phyloP scores from a whole-genome alignment of 2,329 filamentous ascomycete species.

The Cercospora sojina region DNA sequence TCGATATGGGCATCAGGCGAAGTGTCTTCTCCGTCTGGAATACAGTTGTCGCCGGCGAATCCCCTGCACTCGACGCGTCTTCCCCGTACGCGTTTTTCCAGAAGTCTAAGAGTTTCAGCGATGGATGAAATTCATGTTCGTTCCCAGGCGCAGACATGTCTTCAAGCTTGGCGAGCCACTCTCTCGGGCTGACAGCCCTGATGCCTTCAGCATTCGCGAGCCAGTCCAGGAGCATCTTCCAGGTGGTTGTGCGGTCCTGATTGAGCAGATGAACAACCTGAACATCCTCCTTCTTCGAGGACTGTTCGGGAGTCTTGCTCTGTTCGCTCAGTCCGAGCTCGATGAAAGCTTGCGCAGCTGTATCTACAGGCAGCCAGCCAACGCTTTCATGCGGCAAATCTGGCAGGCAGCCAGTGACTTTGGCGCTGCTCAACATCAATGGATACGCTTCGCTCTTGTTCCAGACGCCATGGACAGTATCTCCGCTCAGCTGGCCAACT shows the following conservation, averaged over 20 bases:
- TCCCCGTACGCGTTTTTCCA: slow-evolving; percentile 50
- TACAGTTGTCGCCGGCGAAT: not conserved
- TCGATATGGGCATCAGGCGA: slow-evolving; percentile 38
- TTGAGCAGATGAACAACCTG: not conserved
- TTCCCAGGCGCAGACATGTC: slow-evolving; percentile 31
- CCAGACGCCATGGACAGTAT: slow-evolving; percentile 47
- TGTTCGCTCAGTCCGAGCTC: slow-evolving; percentile 33
- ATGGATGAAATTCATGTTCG: slow-evolving; percentile 50
- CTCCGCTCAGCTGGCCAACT: slow-evolving; percentile 51
- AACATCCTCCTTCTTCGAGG: slow-evolving; percentile 46
- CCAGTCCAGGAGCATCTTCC: slow-evolving; percentile 51
- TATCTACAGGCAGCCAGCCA: slow-evolving; percentile 51
- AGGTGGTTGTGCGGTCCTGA: slow-evolving; percentile 27
- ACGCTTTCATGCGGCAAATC: slow-evolving; percentile 41
- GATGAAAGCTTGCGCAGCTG: slow-evolving; percentile 46
- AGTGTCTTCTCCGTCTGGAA: slow-evolving; percentile 4
- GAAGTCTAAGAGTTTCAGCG: slow-evolving; percentile 49
- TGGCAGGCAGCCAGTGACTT: slow-evolving; percentile 43
- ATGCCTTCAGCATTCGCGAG: slow-evolving; percentile 41
- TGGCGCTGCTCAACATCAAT: slow-evolving; percentile 48
- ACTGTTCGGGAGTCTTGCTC: slow-evolving; percentile 25
- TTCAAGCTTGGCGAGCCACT: slow-evolving; percentile 46
- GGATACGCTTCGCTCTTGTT: slow-evolving; percentile 53
- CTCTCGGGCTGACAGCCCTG: slow-evolving; percentile 42
- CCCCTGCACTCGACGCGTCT: not conserved